Percentiles rank a stretch among this genome's conserved stretches.
These are phyloP conservation scores for Spinacia oleracea DNA, from an alignment of 179 eudicot genomes.

Conservation along the genomic window DNA sequence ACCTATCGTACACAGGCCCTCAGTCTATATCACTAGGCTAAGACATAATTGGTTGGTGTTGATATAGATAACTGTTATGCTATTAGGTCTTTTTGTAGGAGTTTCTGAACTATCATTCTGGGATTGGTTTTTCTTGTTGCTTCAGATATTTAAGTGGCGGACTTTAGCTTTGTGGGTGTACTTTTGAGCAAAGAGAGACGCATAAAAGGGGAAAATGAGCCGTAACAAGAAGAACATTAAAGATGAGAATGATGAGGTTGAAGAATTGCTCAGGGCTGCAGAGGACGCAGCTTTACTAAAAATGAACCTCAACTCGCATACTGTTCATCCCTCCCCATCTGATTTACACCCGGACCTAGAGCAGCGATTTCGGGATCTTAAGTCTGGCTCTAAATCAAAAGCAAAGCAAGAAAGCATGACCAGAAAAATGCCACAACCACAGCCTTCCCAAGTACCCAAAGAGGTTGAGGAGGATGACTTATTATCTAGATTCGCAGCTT, in stretches of 20 bases:
- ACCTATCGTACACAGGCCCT: no score
- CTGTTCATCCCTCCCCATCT: constrained; percentile 42
- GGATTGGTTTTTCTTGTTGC: background rate
- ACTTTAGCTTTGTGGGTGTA: background rate
- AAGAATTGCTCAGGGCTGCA: constrained; percentile 65
- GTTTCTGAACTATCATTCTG: background rate
- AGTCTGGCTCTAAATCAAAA: constrained; percentile 35
- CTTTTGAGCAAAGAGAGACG: background rate
- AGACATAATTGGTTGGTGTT: no score
- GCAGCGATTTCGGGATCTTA: constrained; percentile 63
- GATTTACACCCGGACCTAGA: constrained; percentile 66
- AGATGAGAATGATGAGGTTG: constrained; percentile 50
- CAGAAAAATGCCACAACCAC: constrained; percentile 8
- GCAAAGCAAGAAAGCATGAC: constrained; percentile 10
- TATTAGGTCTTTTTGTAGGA: background rate
- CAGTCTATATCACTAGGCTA: no score
- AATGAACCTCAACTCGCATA: constrained; percentile 59
- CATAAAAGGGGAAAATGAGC: constrained; percentile 21
- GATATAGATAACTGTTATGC: background rate
- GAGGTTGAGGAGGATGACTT: constrained; percentile 47
- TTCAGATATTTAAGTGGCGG: background rate
- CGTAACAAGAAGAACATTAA: constrained; percentile 27
- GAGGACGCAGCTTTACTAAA: constrained; percentile 69
- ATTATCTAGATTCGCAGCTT: constrained; percentile 61
- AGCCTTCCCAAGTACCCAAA: constrained; percentile 10